These are phyloP conservation scores for Iberis amara DNA, from an alignment of 441 rosid genomes.

Conservation along the genomic window DNA sequence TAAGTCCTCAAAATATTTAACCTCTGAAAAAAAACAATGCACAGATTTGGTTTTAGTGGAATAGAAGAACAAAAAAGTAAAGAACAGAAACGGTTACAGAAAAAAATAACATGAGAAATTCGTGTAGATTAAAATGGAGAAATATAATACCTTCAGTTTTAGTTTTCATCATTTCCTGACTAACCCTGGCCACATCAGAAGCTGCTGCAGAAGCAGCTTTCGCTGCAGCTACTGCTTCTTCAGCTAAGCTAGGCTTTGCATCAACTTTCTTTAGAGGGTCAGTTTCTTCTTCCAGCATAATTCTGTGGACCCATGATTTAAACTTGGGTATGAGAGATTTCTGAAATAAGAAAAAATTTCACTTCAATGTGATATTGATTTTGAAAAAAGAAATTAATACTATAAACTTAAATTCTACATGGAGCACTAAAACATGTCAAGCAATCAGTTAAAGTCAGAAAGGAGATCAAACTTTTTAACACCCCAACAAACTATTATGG, in stretches of 20 bases:
- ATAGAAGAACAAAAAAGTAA: not conserved
- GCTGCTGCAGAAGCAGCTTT: constrained; percentile 90
- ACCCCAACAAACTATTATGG: not conserved
- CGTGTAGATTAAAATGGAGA: not conserved
- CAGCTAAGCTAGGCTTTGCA: constrained; percentile 66
- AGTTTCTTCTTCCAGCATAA: constrained; percentile 63
- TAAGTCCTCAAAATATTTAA: constrained; percentile 29
- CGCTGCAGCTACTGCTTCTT: constrained; percentile 91
- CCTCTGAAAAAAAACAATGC: constrained; percentile 26
- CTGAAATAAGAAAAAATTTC: constrained; percentile 41
- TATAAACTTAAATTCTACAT: constrained; percentile 3
- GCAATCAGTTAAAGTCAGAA: constrained; percentile 2
- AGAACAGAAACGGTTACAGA: constrained; percentile 8
- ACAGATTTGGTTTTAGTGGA: constrained; percentile 10
- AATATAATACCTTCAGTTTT: constrained; percentile 52
- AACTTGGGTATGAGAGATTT: constrained; percentile 65
- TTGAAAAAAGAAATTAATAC: constrained; percentile 1
- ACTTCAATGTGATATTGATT: constrained; percentile 5
- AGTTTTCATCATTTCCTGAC: constrained; percentile 73
- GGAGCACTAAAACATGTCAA: constrained; percentile 14
- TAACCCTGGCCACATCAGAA: constrained; percentile 78
- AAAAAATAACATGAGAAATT: not conserved
- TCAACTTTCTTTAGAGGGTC: constrained; percentile 38
- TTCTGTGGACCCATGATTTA: constrained; percentile 79
- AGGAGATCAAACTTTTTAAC: constrained; percentile 1